Evolutionary conservation across 805 yeast genomes (phyloP), one percentile per base, ranked within the genome.

Genomic region (Candida fluviatilis): DNA sequence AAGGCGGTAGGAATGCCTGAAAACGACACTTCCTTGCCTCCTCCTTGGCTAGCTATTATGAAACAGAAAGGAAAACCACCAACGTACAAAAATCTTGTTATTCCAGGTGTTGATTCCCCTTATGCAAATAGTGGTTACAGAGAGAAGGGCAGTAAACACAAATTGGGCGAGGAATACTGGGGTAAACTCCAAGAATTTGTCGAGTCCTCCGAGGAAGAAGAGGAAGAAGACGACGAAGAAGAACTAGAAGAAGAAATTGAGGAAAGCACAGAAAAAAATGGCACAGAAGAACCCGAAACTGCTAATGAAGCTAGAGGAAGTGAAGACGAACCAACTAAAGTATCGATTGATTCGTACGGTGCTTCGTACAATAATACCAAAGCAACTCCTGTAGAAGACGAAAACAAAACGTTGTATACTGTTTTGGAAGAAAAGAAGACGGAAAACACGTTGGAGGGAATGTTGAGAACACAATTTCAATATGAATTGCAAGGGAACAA

Each of bases 31-130:
- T 47, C 47, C 7, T 63, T 66, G 1, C 71, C 81, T 4, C 88
- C 89, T 2, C 96, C 96, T 0, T 91, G 97, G 97, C 69, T 82
- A 16, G 57, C 69, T 2, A 73, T 74, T 26, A 82, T 90, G 85
- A 72, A 71, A 37, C 68, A 74, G 39, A 50, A 75, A 11, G 97
- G 97, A 0, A 78, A 84, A 18, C 96, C 98, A 0, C 96, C 96
- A 0, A 72, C 88, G 14, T 90, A 87, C 59, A 80, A 81, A 2
- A 70, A 75, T 27, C 62, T 87, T 55, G 62, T 69, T 24, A 73
- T 86, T 5, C 87, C 74, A 1, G 74, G 73, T 1, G 39, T 69
- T 13, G 73, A 68, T 41, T 45, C 48, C 3, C 58, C 58, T 30
- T 67, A 68, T 41, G 45, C 50, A 4, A 68, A 67, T 38, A 49